These are phyloP conservation scores for Talaromyces sp. DNA, from an alignment of 2,329 filamentous ascomycete species.

Conservation along the genomic window DNA sequence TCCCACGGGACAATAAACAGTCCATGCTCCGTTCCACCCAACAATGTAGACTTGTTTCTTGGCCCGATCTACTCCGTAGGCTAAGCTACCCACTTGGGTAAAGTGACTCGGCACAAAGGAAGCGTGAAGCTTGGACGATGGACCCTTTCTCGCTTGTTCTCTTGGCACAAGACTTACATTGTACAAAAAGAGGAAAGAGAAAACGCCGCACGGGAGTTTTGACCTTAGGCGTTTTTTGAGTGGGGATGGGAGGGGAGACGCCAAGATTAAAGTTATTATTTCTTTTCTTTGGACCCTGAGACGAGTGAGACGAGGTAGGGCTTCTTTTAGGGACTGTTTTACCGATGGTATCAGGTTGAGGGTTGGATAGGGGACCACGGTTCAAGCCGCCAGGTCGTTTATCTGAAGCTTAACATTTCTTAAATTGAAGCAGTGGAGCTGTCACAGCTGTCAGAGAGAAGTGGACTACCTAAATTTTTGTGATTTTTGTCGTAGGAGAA, in stretches of 20 bases:
- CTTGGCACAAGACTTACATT: constrained; percentile 3
- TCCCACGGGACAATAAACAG: too few species aligned
- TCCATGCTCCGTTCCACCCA: too few species aligned
- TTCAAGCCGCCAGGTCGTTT: background rate
- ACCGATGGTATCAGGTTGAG: too few species aligned
- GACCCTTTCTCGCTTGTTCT: background rate
- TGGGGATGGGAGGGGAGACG: too few species aligned
- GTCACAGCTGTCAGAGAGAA: background rate
- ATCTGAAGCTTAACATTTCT: background rate
- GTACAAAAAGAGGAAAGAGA: constrained; percentile 8
- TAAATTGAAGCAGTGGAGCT: too few species aligned
- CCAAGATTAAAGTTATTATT: too few species aligned
- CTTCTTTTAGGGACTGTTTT: too few species aligned
- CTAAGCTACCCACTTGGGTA: background rate
- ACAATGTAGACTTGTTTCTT: too few species aligned
- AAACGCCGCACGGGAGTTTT: background rate
- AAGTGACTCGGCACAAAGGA: background rate
- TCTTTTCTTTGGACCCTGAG: too few species aligned
- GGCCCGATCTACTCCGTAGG: background rate
- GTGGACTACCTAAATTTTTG: constrained; percentile 11
- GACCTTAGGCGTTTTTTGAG: background rate
- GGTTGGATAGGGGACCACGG: background rate
- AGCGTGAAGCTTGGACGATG: background rate
- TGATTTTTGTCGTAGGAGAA: constrained; percentile 5
- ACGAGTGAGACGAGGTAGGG: too few species aligned